These are phyloP conservation scores for Boechera stricta DNA, from an alignment of 345 rosid species.

Conservation along the genomic window DNA sequence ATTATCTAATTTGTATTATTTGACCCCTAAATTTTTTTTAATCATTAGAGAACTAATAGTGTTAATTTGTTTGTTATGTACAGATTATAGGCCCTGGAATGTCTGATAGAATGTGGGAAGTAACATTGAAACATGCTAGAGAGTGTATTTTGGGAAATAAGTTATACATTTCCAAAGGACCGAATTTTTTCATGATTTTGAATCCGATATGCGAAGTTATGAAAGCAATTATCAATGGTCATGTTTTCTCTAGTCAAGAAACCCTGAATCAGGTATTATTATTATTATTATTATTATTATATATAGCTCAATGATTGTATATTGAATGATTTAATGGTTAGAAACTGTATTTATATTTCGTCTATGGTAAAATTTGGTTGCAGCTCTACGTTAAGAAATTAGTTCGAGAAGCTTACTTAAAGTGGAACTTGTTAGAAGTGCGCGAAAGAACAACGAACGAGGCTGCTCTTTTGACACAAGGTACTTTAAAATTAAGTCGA, in stretches of 20 bases:
- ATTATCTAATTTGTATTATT: neutral
- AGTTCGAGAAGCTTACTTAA: slow-evolving; percentile 63
- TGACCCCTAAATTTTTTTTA: neutral
- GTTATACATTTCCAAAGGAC: slow-evolving; percentile 49
- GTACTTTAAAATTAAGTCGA: slow-evolving; percentile 39
- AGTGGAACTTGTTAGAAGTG: slow-evolving; percentile 61
- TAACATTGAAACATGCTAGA: slow-evolving; percentile 71
- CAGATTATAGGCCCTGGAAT: slow-evolving; percentile 77
- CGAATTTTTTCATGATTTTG: slow-evolving; percentile 46
- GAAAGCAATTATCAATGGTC: slow-evolving; percentile 56
- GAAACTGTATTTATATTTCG: neutral
- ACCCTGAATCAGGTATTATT: slow-evolving; percentile 52
- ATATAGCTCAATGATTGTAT: neutral
- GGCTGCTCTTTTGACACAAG: slow-evolving; percentile 59
- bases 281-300: neutral
- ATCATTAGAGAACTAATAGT: neutral
- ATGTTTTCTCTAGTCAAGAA: slow-evolving; percentile 46
- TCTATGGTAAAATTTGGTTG: slow-evolving; percentile 1
- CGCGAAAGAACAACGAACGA: slow-evolving; percentile 53
- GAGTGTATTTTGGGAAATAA: slow-evolving; percentile 70
- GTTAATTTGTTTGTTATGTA: neutral
- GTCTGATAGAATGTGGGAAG: slow-evolving; percentile 89
- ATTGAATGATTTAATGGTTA: neutral
- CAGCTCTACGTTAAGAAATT: slow-evolving; percentile 56
- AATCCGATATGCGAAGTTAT: slow-evolving; percentile 78